Conservation (phyloP, 1,284 basidiomycete species). For the Melampsora americana region DNA sequence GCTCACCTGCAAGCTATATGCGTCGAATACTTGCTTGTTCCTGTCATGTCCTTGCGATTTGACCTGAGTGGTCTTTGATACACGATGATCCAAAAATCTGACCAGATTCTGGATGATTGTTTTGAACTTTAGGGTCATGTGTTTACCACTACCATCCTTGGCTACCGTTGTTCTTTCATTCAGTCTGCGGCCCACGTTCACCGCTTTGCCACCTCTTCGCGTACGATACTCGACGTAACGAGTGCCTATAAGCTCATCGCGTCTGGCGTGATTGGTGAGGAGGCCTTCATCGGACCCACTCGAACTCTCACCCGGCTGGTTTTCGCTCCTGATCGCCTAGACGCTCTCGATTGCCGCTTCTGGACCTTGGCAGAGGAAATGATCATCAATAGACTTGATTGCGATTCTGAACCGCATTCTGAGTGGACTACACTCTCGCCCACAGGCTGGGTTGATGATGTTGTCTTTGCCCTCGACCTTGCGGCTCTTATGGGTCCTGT, state of each 20-base stretch:
- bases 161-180: constrained; percentile 41
- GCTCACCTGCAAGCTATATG: background rate
- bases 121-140: constrained; percentile 27
- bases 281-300: constrained; percentile 43
- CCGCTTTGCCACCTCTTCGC: constrained; percentile 34
- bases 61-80: too few species aligned
- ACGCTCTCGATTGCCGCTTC: constrained; percentile 25
- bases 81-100: background rate
- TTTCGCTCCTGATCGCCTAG: constrained; percentile 20
- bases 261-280: constrained; percentile 28
- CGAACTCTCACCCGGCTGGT: constrained; percentile 35
- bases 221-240: constrained; percentile 40
- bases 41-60: too few species aligned
- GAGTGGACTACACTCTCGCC: background rate
- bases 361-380: constrained; percentile 32
- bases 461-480: constrained; percentile 38
- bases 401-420: background rate
- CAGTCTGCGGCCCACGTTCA: constrained; percentile 36
- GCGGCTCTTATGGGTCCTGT: constrained; percentile 25
- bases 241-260: constrained; percentile 41
- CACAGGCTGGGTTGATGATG: constrained; percentile 22
- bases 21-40: too few species aligned
- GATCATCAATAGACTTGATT: background rate
- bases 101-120: background rate
- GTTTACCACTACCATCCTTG: constrained; percentile 42